Percentiles rank a stretch among this genome's conserved stretches.
phyloP scores from a whole-genome alignment of 1,139 yeast species.

The Geotrichum australiense region DNA sequence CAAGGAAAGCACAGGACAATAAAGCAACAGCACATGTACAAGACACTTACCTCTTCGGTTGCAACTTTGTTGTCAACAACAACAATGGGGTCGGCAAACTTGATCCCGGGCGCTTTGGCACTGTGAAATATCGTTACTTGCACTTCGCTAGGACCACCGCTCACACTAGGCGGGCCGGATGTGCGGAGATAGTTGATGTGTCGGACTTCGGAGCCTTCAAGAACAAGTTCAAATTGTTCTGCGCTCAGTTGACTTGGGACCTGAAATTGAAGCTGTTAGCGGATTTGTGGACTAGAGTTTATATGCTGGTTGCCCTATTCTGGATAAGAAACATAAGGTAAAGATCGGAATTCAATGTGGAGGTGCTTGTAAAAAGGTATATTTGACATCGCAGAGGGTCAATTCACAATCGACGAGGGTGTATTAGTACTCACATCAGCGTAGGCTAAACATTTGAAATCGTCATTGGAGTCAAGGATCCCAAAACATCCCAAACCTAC shows the following conservation, averaged over 20 bases:
- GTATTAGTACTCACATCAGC: slow-evolving; percentile 17
- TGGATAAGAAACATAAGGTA: too few relatives aligned
- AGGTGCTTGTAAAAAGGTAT: too few relatives aligned
- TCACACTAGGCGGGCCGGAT: slow-evolving; percentile 2
- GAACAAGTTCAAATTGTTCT: slow-evolving; percentile 9
- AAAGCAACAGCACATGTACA: neutral
- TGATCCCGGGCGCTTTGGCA: slow-evolving; percentile 25
- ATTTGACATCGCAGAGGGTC: too few relatives aligned
- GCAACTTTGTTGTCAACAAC: slow-evolving; percentile 28
- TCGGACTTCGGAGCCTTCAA: slow-evolving; percentile 5
- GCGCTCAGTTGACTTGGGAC: slow-evolving; percentile 17
- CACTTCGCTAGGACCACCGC: too few relatives aligned
- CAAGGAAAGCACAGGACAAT: neutral
- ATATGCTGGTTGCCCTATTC: too few relatives aligned
- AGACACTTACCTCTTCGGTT: slow-evolving; percentile 22
- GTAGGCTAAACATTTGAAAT: slow-evolving; percentile 23
- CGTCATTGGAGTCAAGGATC: slow-evolving; percentile 17
- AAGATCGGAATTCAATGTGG: too few relatives aligned
- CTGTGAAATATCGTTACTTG: too few relatives aligned
- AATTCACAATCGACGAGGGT: too few relatives aligned
- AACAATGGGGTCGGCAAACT: slow-evolving; percentile 26
- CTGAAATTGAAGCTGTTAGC: too few relatives aligned
- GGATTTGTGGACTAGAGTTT: too few relatives aligned
- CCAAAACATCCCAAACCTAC: slow-evolving; percentile 25
- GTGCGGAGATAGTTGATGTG: slow-evolving; percentile 10